Percentiles rank a stretch among this genome's conserved stretches.
Evolutionary conservation across 352 stramenopile genomes (phyloP).

Genomic region (Phytopythium chamaehyphon): DNA sequence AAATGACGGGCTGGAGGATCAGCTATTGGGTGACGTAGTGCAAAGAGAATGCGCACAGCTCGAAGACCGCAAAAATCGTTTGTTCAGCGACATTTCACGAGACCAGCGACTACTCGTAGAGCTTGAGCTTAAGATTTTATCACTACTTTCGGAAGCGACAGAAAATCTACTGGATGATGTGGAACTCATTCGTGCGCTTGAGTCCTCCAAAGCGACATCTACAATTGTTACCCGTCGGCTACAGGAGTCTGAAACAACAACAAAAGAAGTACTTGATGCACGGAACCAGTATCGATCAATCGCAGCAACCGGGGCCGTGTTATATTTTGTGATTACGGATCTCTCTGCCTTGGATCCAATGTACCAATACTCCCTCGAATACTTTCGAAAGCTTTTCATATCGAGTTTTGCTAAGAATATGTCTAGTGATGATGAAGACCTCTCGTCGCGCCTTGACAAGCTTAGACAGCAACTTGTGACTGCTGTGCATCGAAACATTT

Average conservation of each 20-base stretch:
- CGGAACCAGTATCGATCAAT: constrained; percentile 57
- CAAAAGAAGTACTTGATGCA: constrained; percentile 54
- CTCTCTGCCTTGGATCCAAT: constrained; percentile 57
- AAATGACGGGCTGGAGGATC: constrained; percentile 83
- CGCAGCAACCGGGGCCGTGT: constrained; percentile 49
- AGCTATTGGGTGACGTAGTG: constrained; percentile 89
- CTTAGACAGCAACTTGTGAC: constrained; percentile 44
- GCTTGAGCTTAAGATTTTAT: constrained; percentile 90
- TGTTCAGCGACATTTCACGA: constrained; percentile 86
- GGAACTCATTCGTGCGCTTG: constrained; percentile 64
- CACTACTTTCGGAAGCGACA: constrained; percentile 77
- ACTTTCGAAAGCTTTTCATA: constrained; percentile 65
- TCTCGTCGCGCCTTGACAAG: constrained; percentile 33
- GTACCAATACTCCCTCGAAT: constrained; percentile 81
- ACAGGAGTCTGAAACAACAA: constrained; percentile 53
- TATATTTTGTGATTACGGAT: constrained; percentile 72
- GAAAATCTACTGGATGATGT: constrained; percentile 92
- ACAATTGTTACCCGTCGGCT: constrained; percentile 49
- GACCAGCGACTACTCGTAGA: constrained; percentile 89
- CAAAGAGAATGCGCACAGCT: constrained; percentile 82
- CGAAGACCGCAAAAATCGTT: constrained; percentile 76
- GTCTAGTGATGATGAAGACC: constrained; percentile 2
- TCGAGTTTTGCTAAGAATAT: constrained; percentile 43
- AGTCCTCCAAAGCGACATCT: constrained; percentile 66
- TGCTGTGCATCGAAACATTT: constrained; percentile 69